Evolutionary conservation across 2,329 filamentous ascomycete species (phyloP).

Genomic region (Penicillium sp.): DNA sequence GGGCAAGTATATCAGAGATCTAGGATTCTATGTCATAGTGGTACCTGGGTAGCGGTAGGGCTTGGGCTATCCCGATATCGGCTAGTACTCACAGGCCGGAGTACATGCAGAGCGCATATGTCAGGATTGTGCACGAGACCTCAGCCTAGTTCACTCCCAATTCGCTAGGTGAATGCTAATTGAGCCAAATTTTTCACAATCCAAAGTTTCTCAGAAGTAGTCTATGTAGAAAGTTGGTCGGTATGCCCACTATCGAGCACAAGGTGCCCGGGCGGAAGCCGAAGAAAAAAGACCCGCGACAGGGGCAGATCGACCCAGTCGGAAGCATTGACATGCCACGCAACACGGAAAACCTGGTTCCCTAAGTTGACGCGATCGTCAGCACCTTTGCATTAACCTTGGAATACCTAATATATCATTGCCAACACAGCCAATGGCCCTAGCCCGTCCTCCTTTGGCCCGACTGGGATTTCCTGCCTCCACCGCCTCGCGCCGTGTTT

Average conservation of each 20-base stretch:
- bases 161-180: background rate
- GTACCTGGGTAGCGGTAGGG: background rate
- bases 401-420: background rate
- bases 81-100: slow-evolving; percentile 9
- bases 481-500: slow-evolving; percentile 35
- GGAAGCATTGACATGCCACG: background rate
- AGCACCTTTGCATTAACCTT: background rate
- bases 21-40: background rate
- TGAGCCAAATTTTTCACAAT: background rate
- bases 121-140: slow-evolving; percentile 7
- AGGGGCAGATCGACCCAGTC: background rate
- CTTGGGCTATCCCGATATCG: slow-evolving; percentile 16
- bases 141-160: background rate
- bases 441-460: slow-evolving; percentile 30
- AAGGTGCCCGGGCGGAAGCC: slow-evolving; percentile 1
- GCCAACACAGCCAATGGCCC: slow-evolving; percentile 20
- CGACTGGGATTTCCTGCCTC: slow-evolving; percentile 30
- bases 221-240: slow-evolving; percentile 1
- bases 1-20: background rate
- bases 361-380: background rate
- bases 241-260: slow-evolving; percentile 3
- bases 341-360: background rate
- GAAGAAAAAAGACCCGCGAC: slow-evolving; percentile 1
- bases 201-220: background rate
- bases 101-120: slow-evolving; percentile 17